A percentile compares a stretch with the other conserved stretches of the same genome.
Evolutionary conservation across 2,329 filamentous ascomycete genomes (phyloP).

Genomic region (Basipetospora chlamydospora): DNA sequence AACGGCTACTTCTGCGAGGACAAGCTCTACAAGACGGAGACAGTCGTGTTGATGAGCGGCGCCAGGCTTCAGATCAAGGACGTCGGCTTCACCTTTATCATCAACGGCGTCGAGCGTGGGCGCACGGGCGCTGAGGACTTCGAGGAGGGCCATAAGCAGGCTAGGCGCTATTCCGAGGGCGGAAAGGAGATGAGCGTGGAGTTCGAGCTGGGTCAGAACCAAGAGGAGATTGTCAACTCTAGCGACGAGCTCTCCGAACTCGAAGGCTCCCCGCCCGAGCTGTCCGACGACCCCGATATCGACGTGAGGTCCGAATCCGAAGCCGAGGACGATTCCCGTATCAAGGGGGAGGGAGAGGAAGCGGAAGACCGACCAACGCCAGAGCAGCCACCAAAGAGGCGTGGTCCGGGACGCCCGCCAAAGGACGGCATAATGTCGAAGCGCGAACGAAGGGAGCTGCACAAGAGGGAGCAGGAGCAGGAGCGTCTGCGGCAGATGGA

Average conservation of each 20-base stretch:
- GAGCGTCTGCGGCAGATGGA: constrained; percentile 15
- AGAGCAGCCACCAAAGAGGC: constrained; percentile 42
- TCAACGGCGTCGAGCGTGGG: constrained; percentile 47
- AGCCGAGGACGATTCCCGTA: constrained; percentile 11
- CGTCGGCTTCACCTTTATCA: constrained; percentile 51
- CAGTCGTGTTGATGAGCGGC: constrained; percentile 46
- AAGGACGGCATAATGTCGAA: constrained; percentile 79
- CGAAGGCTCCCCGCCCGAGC: constrained; percentile 24
- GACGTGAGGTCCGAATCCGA: constrained; percentile 16
- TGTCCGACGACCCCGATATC: constrained; percentile 17
- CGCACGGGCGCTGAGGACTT: constrained; percentile 43
- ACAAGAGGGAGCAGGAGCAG: constrained; percentile 32
- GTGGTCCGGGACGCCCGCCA: constrained; percentile 66
- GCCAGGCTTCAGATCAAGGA: constrained; percentile 59
- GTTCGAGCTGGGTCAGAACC: constrained; percentile 48
- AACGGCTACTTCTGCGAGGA: constrained; percentile 60
- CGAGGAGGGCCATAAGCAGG: constrained; percentile 33
- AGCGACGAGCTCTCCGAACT: constrained; percentile 37
- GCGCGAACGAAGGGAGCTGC: constrained; percentile 50
- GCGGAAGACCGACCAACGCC: not conserved
- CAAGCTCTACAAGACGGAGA: constrained; percentile 36
- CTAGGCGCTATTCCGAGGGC: constrained; percentile 36
- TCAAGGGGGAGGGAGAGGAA: constrained; percentile 1
- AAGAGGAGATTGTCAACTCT: constrained; percentile 40
- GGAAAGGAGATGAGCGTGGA: constrained; percentile 62